Evolutionary conservation across 176 grass and related monocot genomes (phyloP), one percentile per base, ranked within the genome.

Genomic region (Neostapfia colusana): DNA sequence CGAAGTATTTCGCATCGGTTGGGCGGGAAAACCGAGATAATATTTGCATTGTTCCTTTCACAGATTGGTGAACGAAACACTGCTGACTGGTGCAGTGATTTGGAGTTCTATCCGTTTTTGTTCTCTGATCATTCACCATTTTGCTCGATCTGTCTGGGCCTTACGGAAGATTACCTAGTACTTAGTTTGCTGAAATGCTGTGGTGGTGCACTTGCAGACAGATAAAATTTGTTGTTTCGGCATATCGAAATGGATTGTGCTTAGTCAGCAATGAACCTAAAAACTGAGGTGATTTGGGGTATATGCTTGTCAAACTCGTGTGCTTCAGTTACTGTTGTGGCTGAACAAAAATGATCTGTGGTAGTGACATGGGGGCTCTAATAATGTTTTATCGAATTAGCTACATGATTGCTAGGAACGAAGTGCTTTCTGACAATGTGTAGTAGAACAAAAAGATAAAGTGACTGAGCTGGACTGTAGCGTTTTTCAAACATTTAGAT

Each of bases 151-250:
- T 27, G 63, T 59, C 75, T 27, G 40, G 28, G 17, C 13, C 6
- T 65, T 31, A 23, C 3, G 15, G 10, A 28, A 83, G 72, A 41
- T 20, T 67, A 7, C 36, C 41, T 69, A 0, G 50, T 39, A 51
- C 21, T n/a, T n/a, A n/a, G n/a, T n/a, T n/a, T n/a, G n/a, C n/a
- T n/a, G n/a, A n/a, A n/a, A n/a, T 20, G 18, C 12, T n/a, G n/a
- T n/a, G 21, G 27, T 20, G 14, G 28, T 65, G 72, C 42, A 66
- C 39, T 23, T 60, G 21, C 61, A 49, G 12, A 66, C 8, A 1
- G 0, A 13, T 55, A 8, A 18, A 84, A 63, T 85, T 72, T 79
- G 27, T 65, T 60, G 54, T 6, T 43, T 57, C 6, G 3, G 10
- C 2, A 13, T 59, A 59, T 27, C 13, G 4, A 65, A 28, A 31